Conservation (phyloP, 331 rosid species). For the Cydonia oblonga region DNA sequence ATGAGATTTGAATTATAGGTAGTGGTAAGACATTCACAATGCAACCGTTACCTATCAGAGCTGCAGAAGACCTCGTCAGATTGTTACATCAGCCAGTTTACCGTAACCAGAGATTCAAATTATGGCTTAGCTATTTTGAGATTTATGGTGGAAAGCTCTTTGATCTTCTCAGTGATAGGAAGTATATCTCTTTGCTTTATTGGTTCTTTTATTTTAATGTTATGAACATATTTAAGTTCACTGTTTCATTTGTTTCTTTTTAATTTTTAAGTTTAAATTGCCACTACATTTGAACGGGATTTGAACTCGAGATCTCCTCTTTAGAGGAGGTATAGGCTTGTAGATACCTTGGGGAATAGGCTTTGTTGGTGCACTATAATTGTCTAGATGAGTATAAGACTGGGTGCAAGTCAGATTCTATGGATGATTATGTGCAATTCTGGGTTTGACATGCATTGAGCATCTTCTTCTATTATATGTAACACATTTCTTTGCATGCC, state of each 20-base stretch:
- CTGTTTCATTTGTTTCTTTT: neutral
- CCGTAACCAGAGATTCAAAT: constrained; percentile 79
- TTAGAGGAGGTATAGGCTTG: neutral
- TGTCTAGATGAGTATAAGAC: neutral
- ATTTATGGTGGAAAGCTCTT: constrained; percentile 88
- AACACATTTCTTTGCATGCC: neutral
- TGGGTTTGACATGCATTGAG: neutral
- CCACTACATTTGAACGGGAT: neutral
- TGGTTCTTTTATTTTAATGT: neutral
- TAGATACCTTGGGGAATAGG: neutral
- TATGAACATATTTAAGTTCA: neutral
- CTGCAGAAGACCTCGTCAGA: constrained; percentile 79
- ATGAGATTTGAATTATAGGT: constrained; percentile 39
- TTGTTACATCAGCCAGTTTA: constrained; percentile 70
- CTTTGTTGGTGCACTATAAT: neutral
- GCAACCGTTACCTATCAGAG: constrained; percentile 95
- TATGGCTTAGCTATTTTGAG: constrained; percentile 99
- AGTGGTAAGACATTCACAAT: constrained; percentile 95
- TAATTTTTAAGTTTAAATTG: neutral
- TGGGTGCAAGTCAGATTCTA: neutral
- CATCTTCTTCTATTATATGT: neutral
- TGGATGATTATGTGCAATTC: neutral
- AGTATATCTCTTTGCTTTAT: constrained; percentile 24
- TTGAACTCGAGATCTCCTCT: neutral
- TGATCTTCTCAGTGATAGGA: constrained; percentile 91